These are phyloP conservation scores for Mycena alexandri DNA, from an alignment of 768 basidiomycete species.

Conservation along the genomic window DNA sequence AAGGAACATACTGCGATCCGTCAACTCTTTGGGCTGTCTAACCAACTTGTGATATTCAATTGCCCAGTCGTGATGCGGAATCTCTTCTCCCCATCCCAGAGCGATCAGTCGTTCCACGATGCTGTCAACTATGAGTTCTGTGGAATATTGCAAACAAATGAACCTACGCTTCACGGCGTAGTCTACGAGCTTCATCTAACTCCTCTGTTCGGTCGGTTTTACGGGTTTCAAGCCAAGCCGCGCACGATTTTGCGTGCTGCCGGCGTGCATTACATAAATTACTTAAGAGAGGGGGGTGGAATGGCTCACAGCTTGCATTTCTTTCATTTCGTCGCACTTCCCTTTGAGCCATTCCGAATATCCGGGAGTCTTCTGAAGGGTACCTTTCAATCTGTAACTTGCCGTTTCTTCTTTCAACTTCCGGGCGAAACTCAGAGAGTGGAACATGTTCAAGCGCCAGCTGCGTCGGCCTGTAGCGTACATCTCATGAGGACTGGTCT, in stretches of 20 bases:
- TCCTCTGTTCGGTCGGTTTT: conserved; percentile 13
- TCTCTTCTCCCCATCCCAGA: conserved; percentile 31
- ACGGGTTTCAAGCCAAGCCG: conserved; percentile 15
- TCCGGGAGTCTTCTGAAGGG: background rate
- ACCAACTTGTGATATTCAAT: conserved; percentile 24
- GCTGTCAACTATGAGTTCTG: too few relatives aligned
- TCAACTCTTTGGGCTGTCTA: conserved; percentile 28
- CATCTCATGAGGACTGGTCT: background rate
- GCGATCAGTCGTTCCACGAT: conserved; percentile 24
- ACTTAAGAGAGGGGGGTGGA: background rate
- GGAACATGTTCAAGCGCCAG: background rate
- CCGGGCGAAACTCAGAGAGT: conserved; percentile 7
- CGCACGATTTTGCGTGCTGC: conserved; percentile 18
- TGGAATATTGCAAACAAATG: too few relatives aligned
- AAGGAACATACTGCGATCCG: conserved; percentile 26
- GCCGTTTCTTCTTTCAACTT: conserved; percentile 17
- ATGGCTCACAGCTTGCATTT: conserved; percentile 2
- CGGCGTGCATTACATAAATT: background rate
- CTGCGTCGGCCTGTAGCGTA: background rate
- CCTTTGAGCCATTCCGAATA: conserved; percentile 19
- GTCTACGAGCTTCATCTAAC: conserved; percentile 20
- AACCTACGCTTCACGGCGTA: conserved; percentile 14
- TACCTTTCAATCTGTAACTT: background rate
- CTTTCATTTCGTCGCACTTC: conserved; percentile 10
- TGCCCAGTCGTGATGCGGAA: background rate